Conservation (phyloP, 2,329 filamentous ascomycete species). For the Calonectria ilicicola region DNA sequence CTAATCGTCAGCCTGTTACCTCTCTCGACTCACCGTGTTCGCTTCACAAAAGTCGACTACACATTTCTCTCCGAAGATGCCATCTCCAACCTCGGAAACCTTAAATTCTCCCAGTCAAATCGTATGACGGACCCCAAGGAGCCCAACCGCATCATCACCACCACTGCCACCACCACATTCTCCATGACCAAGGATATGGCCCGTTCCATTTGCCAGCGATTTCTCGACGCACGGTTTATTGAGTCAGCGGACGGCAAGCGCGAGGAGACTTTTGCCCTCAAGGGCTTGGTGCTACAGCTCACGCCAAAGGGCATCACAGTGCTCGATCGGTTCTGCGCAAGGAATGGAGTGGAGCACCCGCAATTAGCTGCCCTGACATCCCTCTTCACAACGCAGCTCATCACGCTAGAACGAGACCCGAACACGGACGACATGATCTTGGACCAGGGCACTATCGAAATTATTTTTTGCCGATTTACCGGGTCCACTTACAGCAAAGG, state of each 20-base stretch:
- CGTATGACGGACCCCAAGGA: constrained; percentile 99
- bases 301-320: constrained; percentile 95
- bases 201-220: constrained; percentile 91
- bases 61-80: constrained; percentile 97
- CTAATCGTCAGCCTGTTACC: constrained; percentile 91
- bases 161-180: constrained; percentile 96
- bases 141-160: constrained; percentile 92
- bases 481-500: constrained; percentile 85
- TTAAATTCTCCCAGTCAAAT: constrained; percentile 98
- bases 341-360: constrained; percentile 93
- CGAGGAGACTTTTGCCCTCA: constrained; percentile 83
- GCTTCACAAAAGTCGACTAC: constrained; percentile 90
- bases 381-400: constrained; percentile 84
- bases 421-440: constrained; percentile 88
- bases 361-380: constrained; percentile 88
- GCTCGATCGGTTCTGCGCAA: constrained; percentile 88
- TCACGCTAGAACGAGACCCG: constrained; percentile 86
- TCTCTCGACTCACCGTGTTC: constrained; percentile 88
- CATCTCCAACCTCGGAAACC: constrained; percentile 94
- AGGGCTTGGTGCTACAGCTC: constrained; percentile 90
- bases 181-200: constrained; percentile 99
- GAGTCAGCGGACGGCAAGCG: constrained; percentile 92
- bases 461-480: constrained; percentile 91
- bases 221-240: constrained; percentile 92
- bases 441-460: constrained; percentile 88